Conservation (phyloP, 768 basidiomycete genomes). For the Rhodotorula toruloides region DNA sequence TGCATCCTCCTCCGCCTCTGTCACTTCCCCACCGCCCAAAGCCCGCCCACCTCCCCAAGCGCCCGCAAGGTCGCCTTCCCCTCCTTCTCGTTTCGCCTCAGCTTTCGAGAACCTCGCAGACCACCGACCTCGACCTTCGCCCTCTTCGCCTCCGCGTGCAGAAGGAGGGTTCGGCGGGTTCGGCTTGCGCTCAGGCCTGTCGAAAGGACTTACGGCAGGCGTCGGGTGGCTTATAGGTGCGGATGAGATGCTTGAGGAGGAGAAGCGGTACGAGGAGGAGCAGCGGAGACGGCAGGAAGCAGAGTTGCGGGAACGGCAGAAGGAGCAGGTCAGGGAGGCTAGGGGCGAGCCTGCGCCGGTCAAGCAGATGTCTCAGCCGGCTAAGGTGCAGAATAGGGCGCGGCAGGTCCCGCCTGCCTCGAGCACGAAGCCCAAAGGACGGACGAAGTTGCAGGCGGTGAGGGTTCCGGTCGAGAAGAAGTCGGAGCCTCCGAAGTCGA, state of each 20-base stretch:
- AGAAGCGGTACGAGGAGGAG: neutral
- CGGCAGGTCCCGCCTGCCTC: too few relatives aligned
- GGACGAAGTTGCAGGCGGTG: neutral
- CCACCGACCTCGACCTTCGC: conserved; percentile 30
- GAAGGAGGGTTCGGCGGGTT: conserved; percentile 47
- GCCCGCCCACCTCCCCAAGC: too few relatives aligned
- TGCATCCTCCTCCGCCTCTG: conserved; percentile 1
- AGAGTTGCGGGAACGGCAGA: neutral
- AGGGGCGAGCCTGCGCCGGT: too few relatives aligned
- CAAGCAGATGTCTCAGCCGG: too few relatives aligned
- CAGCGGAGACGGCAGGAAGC: neutral
- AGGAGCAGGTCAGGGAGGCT: neutral
- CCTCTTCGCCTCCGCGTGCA: conserved; percentile 45
- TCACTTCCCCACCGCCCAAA: neutral
- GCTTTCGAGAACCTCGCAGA: conserved; percentile 60
- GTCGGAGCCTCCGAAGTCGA: neutral
- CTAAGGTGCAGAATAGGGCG: too few relatives aligned
- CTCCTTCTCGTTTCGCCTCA: too few relatives aligned
- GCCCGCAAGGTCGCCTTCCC: too few relatives aligned
- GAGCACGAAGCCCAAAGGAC: neutral
- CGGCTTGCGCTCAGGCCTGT: conserved; percentile 71
- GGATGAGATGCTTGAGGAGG: conserved; percentile 49
- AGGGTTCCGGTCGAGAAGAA: neutral
- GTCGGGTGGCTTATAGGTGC: conserved; percentile 95
- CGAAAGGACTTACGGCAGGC: conserved; percentile 73